Evolutionary conservation across 495 filamentous ascomycete genomes (phyloP).

Genomic region (Penicillium angulare): DNA sequence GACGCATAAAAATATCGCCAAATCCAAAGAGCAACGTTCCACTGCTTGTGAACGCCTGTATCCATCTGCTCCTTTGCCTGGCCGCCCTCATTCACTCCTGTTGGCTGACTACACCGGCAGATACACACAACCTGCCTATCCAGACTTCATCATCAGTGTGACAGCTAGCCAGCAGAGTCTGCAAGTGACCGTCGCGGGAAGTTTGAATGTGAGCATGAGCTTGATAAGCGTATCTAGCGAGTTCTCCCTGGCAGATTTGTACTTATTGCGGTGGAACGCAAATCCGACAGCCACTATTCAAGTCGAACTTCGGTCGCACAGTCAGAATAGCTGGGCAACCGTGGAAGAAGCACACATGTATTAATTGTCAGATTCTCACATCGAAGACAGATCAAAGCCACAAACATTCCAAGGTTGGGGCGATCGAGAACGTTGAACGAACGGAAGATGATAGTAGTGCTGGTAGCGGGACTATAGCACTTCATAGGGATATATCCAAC

Average conservation of each 20-base stretch:
- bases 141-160: constrained; percentile 1
- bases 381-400: too few relatives aligned
- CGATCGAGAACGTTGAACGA: too few relatives aligned
- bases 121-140: constrained; percentile 10
- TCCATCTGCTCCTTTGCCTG: constrained; percentile 10
- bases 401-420: too few relatives aligned
- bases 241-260: constrained; percentile 18
- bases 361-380: too few relatives aligned
- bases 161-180: not conserved
- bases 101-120: constrained; percentile 15
- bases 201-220: not conserved
- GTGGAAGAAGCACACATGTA: too few relatives aligned
- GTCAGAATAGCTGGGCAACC: too few relatives aligned
- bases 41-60: constrained; percentile 1
- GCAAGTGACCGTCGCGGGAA: not conserved
- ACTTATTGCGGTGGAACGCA: too few relatives aligned
- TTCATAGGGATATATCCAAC: too few relatives aligned
- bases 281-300: too few relatives aligned
- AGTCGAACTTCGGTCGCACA: too few relatives aligned
- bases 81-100: constrained; percentile 9
- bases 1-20: not conserved
- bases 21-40: not conserved
- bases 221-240: constrained; percentile 14
- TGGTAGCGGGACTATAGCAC: too few relatives aligned
- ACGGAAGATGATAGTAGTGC: too few relatives aligned